Base-by-base conservation (phyloP, 345 rosid species). In the Moricandia arvensis region DNA sequence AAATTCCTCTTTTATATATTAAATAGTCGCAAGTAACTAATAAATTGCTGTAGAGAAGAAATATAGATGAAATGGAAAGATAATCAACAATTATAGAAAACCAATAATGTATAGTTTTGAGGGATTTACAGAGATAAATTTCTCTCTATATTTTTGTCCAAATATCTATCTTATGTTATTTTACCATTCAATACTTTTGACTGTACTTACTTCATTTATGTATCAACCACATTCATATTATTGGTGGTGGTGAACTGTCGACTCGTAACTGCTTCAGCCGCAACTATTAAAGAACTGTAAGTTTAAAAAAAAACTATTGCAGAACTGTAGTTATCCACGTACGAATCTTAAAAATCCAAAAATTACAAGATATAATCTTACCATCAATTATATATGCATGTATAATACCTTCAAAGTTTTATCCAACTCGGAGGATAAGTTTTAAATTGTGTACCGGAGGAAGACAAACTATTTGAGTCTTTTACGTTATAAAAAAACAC, bases 341-440 rank as follows among this genome's bases (percentile, higher is more conserved):
- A 49, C 49, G 38, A n/a, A 4, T 12, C 3, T 6, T 6, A 43
- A 43, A 65, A 26, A 0, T 41, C 21, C 6, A 6, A 41, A 12
- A 4, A 1, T 4, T 43, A 43, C 51, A 65, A 15, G 11, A 63
- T 21, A 41, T 8, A 54, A 12, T 24, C 1, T 12, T 24, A 26
- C 24, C 13, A 37, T 11, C 17, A 37, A 11, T 13, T n/a, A 27
- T 6, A 13, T 29, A 6, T 10, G n/a, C 10, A 55, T 55, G 17
- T 10, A 24, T 26, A 31, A 11, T 18, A 41, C 6, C 7, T 64
- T 16, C 7, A 54, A 37, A n/a, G 18, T 8, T n/a, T 8, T 41
- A 57, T 41, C 59, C 72, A 66, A 43, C n/a, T 45, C 58, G 30
- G 78, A 21, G n/a, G 73, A 47, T 67, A 47, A 67, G 61, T 59